Base-by-base conservation (phyloP, 2,329 filamentous ascomycete genomes). In the Chaetomium olivaceum region DNA sequence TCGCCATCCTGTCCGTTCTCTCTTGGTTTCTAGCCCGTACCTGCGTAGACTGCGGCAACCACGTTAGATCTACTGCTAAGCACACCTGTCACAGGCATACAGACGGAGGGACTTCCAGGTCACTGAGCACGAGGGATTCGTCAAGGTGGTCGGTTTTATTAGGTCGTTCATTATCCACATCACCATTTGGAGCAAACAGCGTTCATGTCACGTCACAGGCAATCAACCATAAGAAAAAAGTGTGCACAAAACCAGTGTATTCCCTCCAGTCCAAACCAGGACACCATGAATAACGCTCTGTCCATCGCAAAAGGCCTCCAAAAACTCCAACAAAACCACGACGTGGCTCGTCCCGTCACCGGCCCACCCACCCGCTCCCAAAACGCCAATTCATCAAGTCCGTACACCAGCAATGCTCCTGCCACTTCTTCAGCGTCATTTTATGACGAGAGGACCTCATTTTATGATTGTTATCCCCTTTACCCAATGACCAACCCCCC, bases 361-460 rank as follows among this genome's bases (percentile, higher is more conserved):
- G 39, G 27, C 3, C n/a, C 39, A 46, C 8, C 4, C 29, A 1
- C 11, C 16, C 23, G 31, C 43, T 51, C n/a, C 43, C 14, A 33
- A 23, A 27, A 21, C 19, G 46, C 46, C 19, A 25, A 16, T 50
- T 52, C 21, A 27, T 36, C 36, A 31, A 23, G 54, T 52, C 60
- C 58, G 54, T 59, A 31, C 33, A 51, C 31, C 61, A 39, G n/a
- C 46, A 39, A 19, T 29, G 25, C 27, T 14, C 46, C 16, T 58
- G 16, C 43, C n/a, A 58, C n/a, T 11, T 7, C 23, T 48, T 31
- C 57, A 16, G 19, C 50, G 55, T 33, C 54, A 54, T 46, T 61
- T 25, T 31, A 51, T 60, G 58, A 51, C 43, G 43, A 29, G 19
- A 29, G 55, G 33, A 43, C 33, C 33, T 58, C 55, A 58, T 16